Evolutionary conservation across 2,329 filamentous ascomycete genomes (phyloP), one percentile per base, ranked within the genome.

Genomic region (Elsinoe ampelina): DNA sequence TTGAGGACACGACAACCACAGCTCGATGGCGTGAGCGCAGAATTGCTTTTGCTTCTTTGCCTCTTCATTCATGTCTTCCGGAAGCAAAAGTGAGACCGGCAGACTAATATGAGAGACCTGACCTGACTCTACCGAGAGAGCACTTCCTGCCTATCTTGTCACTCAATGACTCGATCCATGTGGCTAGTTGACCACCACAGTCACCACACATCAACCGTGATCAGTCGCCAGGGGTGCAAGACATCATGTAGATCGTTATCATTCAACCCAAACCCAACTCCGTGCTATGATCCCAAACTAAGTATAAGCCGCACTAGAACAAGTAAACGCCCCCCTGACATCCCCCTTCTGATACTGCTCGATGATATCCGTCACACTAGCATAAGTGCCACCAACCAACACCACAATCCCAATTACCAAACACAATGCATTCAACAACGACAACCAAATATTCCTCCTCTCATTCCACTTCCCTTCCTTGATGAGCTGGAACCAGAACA

Each of bases 381-480:
- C 71, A 57, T 76, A 76, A 8, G 73, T 74, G 47, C 74, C 74
- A 11, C 70, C 69, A 17, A 62, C 68, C 1, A 71, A 59, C 1
- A 66, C 62, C 7, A 63, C 61, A 7, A 68, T 11, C 3, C 69
- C 69, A 42, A 70, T 65, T 26, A 63, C 13, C 50, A 79, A 69
- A n/a, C 77, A 69, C 0, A 70, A 35, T 0, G 67, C 60, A 58
- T 80, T 80, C 20, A 77, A n/a, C 3, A 73, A 56, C 2, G 73
- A 74, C 20, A 79, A 63, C 2, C 61, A 57, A 22, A 72, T 73
- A 65, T 79, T 80, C 43, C 69, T 67, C 59, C 64, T 69, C 54
- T 68, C 66, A 61, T 80, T 74, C 72, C 74, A 77, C 59, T 71
- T 71, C 19, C 74, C 74, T 59, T 71, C 66, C 63, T 73, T 75